Percentiles rank a stretch among this genome's conserved stretches.
These are phyloP conservation scores for Hymenoscyphus salicellus DNA, from an alignment of 2,329 filamentous ascomycete species.

Conservation along the genomic window DNA sequence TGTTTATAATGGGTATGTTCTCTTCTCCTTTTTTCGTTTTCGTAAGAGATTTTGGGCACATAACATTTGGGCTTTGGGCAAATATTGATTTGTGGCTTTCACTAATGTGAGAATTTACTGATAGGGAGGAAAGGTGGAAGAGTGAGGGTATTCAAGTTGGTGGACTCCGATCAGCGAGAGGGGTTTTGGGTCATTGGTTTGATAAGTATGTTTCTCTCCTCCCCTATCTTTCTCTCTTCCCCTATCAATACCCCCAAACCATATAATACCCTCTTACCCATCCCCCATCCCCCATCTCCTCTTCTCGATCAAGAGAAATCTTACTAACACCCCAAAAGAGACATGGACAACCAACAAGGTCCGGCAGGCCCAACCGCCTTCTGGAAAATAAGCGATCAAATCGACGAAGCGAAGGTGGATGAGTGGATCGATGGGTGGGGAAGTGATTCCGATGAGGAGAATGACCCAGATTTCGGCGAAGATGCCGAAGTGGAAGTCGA, in stretches of 20 bases:
- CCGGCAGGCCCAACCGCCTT: conserved; percentile 73
- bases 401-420: conserved; percentile 11
- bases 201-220: conserved; percentile 53
- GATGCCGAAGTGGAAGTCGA: conserved; percentile 1
- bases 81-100: not conserved
- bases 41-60: not conserved
- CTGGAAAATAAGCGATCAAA: conserved; percentile 67
- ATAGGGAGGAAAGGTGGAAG: conserved; percentile 69
- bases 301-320: too few species aligned
- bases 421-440: conserved; percentile 3
- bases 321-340: conserved; percentile 40
- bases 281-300: too few species aligned
- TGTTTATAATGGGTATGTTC: conserved; percentile 50
- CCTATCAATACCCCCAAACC: not conserved
- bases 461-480: not conserved
- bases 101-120: conserved; percentile 19
- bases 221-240: not conserved
- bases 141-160: conserved; percentile 75
- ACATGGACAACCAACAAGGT: conserved; percentile 61
- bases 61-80: not conserved
- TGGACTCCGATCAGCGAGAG: conserved; percentile 60
- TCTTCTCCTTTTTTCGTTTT: not conserved
- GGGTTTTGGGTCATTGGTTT: conserved; percentile 75
- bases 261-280: too few species aligned
- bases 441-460: conserved; percentile 8